These are phyloP conservation scores for Pneumocystis carinii DNA, from an alignment of 1,139 yeast species.

Conservation along the genomic window DNA sequence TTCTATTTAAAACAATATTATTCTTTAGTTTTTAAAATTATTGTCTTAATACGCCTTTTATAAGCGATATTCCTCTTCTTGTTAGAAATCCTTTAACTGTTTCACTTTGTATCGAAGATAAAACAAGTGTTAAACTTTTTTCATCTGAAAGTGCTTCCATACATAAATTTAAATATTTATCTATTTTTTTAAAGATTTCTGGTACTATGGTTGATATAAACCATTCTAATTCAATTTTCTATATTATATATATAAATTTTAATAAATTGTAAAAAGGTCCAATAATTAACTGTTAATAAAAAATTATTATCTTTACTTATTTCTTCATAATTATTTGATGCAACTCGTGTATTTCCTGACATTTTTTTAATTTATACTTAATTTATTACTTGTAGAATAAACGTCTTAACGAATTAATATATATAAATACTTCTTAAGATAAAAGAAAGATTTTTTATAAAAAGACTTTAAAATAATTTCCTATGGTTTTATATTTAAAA, in stretches of 20 bases:
- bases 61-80: slow-evolving; percentile 5
- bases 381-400: no score
- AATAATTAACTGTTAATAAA: no score
- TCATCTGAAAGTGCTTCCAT: slow-evolving; percentile 2
- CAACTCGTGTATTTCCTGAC: neutral
- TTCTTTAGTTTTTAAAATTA: neutral
- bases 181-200: neutral
- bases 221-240: slow-evolving; percentile 4
- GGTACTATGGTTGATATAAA: slow-evolving; percentile 7
- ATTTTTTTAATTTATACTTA: neutral
- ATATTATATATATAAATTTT: neutral
- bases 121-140: slow-evolving; percentile 5
- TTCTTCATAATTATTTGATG: no score
- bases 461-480: no score
- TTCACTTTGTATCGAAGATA: slow-evolving; percentile 9
- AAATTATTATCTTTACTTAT: no score
- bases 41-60: slow-evolving; percentile 4
- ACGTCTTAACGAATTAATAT: no score
- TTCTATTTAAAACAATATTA: neutral
- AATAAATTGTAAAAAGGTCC: neutral
- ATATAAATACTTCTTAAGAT: no score
- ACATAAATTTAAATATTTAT: slow-evolving; percentile 5
- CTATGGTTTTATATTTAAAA: no score
- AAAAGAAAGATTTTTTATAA: no score
- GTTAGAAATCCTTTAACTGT: slow-evolving; percentile 7